These are phyloP conservation scores for Cyclostephanos tholiformis DNA, from an alignment of 108 stramenopile genomes.

Conservation along the genomic window DNA sequence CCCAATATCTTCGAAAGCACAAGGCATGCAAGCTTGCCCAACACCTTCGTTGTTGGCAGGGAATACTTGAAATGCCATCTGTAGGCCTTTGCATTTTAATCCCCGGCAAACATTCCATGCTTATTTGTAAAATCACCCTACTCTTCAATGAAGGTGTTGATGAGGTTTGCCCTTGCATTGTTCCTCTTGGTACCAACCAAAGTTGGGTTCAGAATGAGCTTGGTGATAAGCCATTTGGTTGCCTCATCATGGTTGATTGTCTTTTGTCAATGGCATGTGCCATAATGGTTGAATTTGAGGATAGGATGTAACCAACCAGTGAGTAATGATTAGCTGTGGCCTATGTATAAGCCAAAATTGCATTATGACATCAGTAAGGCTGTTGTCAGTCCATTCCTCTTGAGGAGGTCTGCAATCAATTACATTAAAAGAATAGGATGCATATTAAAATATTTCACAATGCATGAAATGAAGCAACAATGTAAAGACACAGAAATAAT, in stretches of 20 bases:
- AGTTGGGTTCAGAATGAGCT: constrained; percentile 6
- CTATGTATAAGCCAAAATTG: not conserved
- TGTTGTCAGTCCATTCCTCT: not conserved
- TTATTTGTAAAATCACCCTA: constrained; percentile 12
- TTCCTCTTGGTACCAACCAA: constrained; percentile 4
- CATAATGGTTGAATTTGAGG: constrained; percentile 14
- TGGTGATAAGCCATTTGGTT: constrained; percentile 9
- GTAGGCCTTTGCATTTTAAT: not conserved
- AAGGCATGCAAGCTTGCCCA: constrained; percentile 10
- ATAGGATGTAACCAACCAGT: constrained; percentile 15
- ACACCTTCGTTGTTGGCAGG: constrained; percentile 1
- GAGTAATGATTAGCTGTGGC: constrained; percentile 3
- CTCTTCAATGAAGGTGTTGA: constrained; percentile 1
- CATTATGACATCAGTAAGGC: not conserved
- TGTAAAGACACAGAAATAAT: not conserved
- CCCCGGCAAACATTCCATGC: not conserved
- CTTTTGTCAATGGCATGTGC: constrained; percentile 1
- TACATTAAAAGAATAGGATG: not conserved
- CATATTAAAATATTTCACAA: not conserved
- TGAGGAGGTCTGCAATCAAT: not conserved
- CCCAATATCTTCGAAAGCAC: constrained; percentile 7
- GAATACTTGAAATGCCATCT: constrained; percentile 4
- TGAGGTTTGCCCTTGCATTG: not conserved
- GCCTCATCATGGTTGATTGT: not conserved
- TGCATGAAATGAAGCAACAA: not conserved